These are phyloP conservation scores for Amphichorda felina DNA, from an alignment of 2,329 filamentous ascomycete species.

Conservation along the genomic window DNA sequence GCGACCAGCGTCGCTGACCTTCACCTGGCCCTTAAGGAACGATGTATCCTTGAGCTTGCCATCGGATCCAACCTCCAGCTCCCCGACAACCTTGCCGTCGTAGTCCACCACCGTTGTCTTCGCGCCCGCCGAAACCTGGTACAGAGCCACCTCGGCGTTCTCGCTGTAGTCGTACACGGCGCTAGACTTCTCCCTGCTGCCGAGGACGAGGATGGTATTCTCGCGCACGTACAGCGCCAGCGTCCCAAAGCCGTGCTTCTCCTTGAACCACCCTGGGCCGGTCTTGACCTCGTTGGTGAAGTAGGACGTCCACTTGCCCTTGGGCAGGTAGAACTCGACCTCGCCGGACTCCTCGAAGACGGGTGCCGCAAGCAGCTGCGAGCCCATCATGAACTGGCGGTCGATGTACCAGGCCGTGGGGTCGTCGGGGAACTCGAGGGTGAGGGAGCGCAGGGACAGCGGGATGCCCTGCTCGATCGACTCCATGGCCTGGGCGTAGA, in stretches of 20 bases:
- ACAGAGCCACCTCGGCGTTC: constrained; percentile 35
- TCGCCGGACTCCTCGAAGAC: constrained; percentile 50
- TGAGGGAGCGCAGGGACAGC: constrained; percentile 51
- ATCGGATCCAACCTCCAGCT: constrained; percentile 23
- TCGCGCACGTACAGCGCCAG: constrained; percentile 47
- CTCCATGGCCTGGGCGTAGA: constrained; percentile 29
- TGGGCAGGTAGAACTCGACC: constrained; percentile 53
- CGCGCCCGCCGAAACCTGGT: constrained; percentile 26
- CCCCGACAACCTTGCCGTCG: constrained; percentile 26
- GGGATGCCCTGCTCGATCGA: constrained; percentile 41
- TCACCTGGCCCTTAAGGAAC: constrained; percentile 23
- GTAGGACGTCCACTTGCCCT: constrained; percentile 33
- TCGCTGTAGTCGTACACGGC: constrained; percentile 33
- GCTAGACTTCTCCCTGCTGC: constrained; percentile 23
- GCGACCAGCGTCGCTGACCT: constrained; percentile 11
- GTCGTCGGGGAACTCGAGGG: constrained; percentile 60
- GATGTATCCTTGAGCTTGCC: constrained; percentile 26
- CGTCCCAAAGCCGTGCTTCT: constrained; percentile 46
- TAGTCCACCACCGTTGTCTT: constrained; percentile 28
- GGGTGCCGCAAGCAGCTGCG: constrained; percentile 49
- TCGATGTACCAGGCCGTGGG: constrained; percentile 57
- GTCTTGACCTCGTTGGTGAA: constrained; percentile 35
- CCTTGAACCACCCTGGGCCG: constrained; percentile 45
- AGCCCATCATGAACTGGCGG: constrained; percentile 63
- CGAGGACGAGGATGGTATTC: constrained; percentile 34